These are phyloP conservation scores for Venturia asperata DNA, from an alignment of 2,329 filamentous ascomycete species.

Conservation along the genomic window DNA sequence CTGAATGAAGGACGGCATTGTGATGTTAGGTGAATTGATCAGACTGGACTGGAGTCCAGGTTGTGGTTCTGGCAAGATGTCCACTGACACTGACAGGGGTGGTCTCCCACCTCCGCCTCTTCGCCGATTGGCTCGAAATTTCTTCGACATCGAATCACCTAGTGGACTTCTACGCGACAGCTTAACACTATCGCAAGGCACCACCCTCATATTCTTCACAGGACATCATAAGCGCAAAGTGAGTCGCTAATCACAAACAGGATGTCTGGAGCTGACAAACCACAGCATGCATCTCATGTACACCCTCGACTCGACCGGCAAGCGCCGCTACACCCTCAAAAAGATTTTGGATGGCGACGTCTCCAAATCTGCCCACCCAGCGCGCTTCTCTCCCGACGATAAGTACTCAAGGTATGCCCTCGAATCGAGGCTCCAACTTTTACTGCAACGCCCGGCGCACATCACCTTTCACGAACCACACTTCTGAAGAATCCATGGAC, in stretches of 20 bases:
- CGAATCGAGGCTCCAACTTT: not conserved
- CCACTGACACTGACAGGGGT: not conserved
- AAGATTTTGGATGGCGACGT: constrained; percentile 76
- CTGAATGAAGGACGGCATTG: not conserved
- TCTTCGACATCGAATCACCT: not conserved
- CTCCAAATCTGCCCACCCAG: constrained; percentile 93
- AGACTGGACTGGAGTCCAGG: not conserved
- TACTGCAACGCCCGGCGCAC: not conserved
- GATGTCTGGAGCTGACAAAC: not conserved
- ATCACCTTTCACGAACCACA: not conserved
- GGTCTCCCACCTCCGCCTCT: not conserved
- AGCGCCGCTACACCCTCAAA: constrained; percentile 90
- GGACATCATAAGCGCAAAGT: constrained; percentile 1
- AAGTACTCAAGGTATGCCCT: constrained; percentile 71
- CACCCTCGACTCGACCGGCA: constrained; percentile 73
- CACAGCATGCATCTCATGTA: constrained; percentile 68
- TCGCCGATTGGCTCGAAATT: constrained; percentile 17
- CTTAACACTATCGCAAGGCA: not conserved
- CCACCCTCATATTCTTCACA: not conserved
- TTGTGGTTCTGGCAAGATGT: not conserved
- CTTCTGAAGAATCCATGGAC: not conserved
- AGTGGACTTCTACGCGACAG: not conserved
- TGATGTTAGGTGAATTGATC: not conserved
- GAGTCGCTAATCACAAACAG: constrained; percentile 23
- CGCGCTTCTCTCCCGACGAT: constrained; percentile 95